Evolutionary conservation across 1,284 basidiomycete genomes (phyloP).

Genomic region (Hortiboletus rubellus): DNA sequence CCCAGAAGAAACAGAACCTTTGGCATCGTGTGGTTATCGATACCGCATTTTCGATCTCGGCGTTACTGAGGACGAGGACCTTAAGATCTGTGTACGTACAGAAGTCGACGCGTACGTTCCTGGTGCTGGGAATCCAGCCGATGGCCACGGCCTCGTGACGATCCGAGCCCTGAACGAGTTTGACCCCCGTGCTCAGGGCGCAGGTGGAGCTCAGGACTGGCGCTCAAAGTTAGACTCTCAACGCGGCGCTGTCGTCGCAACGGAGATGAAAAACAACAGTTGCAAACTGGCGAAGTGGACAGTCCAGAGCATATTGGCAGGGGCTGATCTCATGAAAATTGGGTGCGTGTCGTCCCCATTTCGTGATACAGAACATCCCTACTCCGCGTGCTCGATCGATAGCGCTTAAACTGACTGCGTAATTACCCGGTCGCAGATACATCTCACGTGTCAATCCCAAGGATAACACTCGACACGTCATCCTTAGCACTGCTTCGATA

Average conservation of each 20-base stretch:
- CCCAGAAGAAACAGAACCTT: constrained; percentile 89
- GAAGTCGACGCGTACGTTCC: constrained; percentile 92
- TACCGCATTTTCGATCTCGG: constrained; percentile 97
- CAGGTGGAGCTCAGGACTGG: constrained; percentile 96
- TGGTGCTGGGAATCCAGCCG: constrained; percentile 62
- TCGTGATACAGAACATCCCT: neutral
- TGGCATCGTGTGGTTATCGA: constrained; percentile 94
- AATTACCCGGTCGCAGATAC: constrained; percentile 51
- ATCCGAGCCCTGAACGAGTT: constrained; percentile 98
- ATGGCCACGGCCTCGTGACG: constrained; percentile 82
- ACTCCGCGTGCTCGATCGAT: constrained; percentile 3
- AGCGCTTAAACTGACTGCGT: constrained; percentile 9
- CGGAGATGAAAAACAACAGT: constrained; percentile 99
- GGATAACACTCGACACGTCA: constrained; percentile 94
- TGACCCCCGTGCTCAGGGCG: constrained; percentile 87
- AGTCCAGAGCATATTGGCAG: constrained; percentile 93
- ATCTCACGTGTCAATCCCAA: constrained; percentile 93
- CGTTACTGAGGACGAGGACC: constrained; percentile 85
- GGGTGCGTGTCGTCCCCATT: constrained; percentile 58
- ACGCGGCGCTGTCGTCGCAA: constrained; percentile 96
- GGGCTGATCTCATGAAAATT: constrained; percentile 97
- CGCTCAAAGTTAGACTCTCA: constrained; percentile 94
- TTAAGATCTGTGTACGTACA: constrained; percentile 92
- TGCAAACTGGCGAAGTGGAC: constrained; percentile 98
- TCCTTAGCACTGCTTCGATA: constrained; percentile 93